Evolutionary conservation across 306 rosid species (phyloP).

Genomic region (Alnus rubra): DNA sequence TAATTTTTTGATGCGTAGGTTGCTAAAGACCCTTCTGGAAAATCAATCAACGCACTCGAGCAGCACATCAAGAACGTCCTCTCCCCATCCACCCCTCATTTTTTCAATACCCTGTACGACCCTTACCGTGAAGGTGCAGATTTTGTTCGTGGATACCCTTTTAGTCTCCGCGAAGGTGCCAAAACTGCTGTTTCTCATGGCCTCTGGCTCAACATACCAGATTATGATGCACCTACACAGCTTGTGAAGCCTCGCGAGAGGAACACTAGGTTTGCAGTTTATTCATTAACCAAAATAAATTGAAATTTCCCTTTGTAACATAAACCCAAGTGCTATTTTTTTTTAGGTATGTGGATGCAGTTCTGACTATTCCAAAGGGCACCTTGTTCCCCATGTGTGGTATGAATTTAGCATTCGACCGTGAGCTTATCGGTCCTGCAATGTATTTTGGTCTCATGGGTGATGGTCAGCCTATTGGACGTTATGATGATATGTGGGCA

Average conservation of each 20-base stretch:
- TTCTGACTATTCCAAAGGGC: constrained; percentile 62
- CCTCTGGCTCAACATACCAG: constrained; percentile 93
- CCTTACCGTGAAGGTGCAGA: constrained; percentile 79
- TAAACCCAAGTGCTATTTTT: neutral
- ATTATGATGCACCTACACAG: constrained; percentile 92
- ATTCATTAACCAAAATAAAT: neutral
- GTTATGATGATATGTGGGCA: constrained; percentile 95
- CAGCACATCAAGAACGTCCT: constrained; percentile 66
- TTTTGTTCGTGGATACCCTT: constrained; percentile 91
- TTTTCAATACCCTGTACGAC: constrained; percentile 65
- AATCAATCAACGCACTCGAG: constrained; percentile 46
- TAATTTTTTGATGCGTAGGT: constrained; percentile 31
- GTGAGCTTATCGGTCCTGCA: constrained; percentile 90
- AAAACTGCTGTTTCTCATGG: constrained; percentile 87
- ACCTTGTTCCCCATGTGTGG: constrained; percentile 85
- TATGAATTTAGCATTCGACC: constrained; percentile 87
- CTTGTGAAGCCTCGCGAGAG: constrained; percentile 88
- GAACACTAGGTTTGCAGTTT: constrained; percentile 59
- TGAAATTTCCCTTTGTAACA: neutral
- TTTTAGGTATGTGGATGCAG: constrained; percentile 59
- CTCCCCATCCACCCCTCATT: constrained; percentile 56
- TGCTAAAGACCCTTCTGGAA: constrained; percentile 53
- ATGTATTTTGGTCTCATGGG: constrained; percentile 99
- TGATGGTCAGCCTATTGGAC: constrained; percentile 89
- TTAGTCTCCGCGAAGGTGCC: constrained; percentile 83